These are phyloP conservation scores for Agaricales sp. DNA, from an alignment of 1,284 basidiomycete species.

Conservation along the genomic window DNA sequence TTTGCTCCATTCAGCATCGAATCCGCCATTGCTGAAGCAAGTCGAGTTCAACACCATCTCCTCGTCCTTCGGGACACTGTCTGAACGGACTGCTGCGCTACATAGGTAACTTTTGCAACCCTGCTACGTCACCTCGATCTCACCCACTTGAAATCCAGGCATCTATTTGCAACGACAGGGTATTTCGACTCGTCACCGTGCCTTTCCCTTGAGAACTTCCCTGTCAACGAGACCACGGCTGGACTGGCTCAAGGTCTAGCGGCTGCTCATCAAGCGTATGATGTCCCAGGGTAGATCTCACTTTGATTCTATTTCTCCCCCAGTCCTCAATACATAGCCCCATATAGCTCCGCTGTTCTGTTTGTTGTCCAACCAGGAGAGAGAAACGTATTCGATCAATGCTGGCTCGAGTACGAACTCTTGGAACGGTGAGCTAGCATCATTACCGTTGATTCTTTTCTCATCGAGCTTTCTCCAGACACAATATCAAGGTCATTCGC, in stretches of 20 bases:
- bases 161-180: constrained; percentile 52
- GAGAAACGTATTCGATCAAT: constrained; percentile 95
- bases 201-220: constrained; percentile 52
- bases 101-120: constrained; percentile 50
- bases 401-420: constrained; percentile 80
- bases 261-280: constrained; percentile 72
- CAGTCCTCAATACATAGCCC: constrained; percentile 2
- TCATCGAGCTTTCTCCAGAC: constrained; percentile 28
- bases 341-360: constrained; percentile 57
- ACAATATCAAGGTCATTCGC: constrained; percentile 64
- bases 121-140: constrained; percentile 1
- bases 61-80: constrained; percentile 81
- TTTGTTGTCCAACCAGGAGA: constrained; percentile 88
- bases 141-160: constrained; percentile 30
- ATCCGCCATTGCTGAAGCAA: constrained; percentile 64
- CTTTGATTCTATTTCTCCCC: constrained; percentile 6
- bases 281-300: constrained; percentile 34
- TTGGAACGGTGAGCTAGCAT: constrained; percentile 49
- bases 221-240: constrained; percentile 63
- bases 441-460: neutral
- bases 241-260: constrained; percentile 73
- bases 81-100: constrained; percentile 62
- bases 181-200: constrained; percentile 55
- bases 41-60: constrained; percentile 99
- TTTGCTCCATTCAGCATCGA: constrained; percentile 60